Evolutionary conservation across 2,329 filamentous ascomycete genomes (phyloP).

Genomic region (Diaporthe sp.): DNA sequence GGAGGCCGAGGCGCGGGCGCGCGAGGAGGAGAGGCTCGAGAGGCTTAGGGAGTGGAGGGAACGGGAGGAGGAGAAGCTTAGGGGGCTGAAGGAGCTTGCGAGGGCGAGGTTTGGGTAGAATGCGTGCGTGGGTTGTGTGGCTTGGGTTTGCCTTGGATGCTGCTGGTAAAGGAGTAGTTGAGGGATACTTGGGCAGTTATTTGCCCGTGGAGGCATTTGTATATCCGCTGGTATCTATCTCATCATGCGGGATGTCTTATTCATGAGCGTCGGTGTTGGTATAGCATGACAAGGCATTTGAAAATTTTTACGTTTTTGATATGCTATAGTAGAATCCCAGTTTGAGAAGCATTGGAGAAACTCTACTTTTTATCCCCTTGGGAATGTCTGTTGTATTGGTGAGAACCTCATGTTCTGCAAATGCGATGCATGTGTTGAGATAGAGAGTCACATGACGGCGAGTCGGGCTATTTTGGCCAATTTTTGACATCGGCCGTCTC

Average conservation of each 20-base stretch:
- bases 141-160: neutral
- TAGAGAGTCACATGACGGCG: slow-evolving; percentile 19
- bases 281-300: neutral
- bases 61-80: slow-evolving; percentile 88
- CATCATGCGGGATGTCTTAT: neutral
- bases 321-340: neutral
- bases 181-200: neutral
- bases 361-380: neutral
- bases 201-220: neutral
- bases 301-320: neutral
- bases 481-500: neutral
- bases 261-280: slow-evolving; percentile 5
- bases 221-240: too few relatives aligned
- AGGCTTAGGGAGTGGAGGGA: slow-evolving; percentile 76
- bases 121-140: neutral
- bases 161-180: neutral
- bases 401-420: neutral
- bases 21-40: slow-evolving; percentile 85
- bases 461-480: slow-evolving; percentile 1
- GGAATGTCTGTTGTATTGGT: neutral
- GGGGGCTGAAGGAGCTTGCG: slow-evolving; percentile 83
- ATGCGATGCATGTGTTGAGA: neutral
- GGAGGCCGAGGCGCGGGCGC: slow-evolving; percentile 84
- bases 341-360: neutral
- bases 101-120: slow-evolving; percentile 78